These are phyloP conservation scores for Tripidium arundinaceum DNA, from an alignment of 202 grass and related monocot genomes.

Conservation along the genomic window DNA sequence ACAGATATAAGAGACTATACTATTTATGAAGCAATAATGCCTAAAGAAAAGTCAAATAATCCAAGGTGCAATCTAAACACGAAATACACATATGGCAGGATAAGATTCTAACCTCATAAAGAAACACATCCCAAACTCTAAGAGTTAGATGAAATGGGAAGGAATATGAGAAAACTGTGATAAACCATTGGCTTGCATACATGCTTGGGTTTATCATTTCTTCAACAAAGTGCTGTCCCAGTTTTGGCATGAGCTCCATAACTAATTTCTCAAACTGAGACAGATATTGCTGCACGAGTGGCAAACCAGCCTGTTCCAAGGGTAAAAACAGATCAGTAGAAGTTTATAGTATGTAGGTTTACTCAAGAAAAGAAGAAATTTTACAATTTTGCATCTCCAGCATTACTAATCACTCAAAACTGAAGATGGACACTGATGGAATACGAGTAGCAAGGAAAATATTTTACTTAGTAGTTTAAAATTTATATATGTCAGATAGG, in stretches of 20 bases:
- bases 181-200: conserved; percentile 98
- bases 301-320: conserved; percentile 67
- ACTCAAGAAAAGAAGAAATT: conserved; percentile 26
- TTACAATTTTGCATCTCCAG: conserved; percentile 29
- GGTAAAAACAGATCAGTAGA: conserved; percentile 30
- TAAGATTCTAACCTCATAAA: too few relatives aligned
- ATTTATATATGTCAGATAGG: background rate
- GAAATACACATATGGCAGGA: too few relatives aligned
- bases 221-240: conserved; percentile 83
- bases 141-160: conserved; percentile 86
- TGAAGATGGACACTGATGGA: conserved; percentile 41
- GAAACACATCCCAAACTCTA: too few relatives aligned
- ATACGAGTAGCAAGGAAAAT: conserved; percentile 20
- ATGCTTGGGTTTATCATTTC: conserved; percentile 98
- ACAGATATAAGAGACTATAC: too few relatives aligned
- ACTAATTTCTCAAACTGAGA: conserved; percentile 88
- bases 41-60: too few relatives aligned
- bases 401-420: conserved; percentile 44
- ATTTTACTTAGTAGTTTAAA: background rate
- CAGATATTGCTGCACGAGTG: conserved; percentile 85
- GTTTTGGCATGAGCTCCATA: conserved; percentile 70
- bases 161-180: conserved; percentile 92
- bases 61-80: too few relatives aligned
- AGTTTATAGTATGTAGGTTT: conserved; percentile 23
- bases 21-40: too few relatives aligned